A percentile compares a stretch with the other conserved stretches of the same genome.
These are phyloP conservation scores for Chloris gayana DNA, from an alignment of 176 grass and related monocot genomes.

Conservation along the genomic window DNA sequence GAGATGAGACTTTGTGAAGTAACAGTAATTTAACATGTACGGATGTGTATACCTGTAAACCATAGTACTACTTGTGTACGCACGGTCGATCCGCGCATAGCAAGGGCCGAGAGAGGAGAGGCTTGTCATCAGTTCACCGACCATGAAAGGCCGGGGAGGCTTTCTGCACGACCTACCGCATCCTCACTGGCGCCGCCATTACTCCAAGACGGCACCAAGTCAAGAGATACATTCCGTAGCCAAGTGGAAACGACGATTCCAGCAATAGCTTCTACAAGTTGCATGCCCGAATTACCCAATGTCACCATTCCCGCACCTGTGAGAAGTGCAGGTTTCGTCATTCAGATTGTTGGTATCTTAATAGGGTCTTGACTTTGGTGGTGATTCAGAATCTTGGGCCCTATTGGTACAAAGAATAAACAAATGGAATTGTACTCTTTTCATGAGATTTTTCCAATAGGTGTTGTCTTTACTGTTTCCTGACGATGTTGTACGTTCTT, in stretches of 20 bases:
- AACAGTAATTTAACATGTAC: neutral
- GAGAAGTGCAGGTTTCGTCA: neutral
- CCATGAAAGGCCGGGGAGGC: constrained; percentile 30
- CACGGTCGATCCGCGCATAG: neutral
- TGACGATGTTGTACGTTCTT: neutral
- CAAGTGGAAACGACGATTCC: neutral
- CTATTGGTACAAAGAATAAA: neutral
- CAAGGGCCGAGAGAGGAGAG: neutral
- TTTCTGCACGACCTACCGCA: constrained; percentile 32
- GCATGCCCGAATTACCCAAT: neutral
- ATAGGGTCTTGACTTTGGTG: neutral
- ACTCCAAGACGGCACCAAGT: neutral
- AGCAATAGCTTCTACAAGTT: neutral
- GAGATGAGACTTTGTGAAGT: neutral
- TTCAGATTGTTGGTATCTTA: neutral
- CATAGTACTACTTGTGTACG: neutral
- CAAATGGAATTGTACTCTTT: neutral
- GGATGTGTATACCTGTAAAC: neutral
- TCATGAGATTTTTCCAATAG: neutral
- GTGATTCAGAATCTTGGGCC: neutral
- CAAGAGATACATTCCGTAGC: neutral
- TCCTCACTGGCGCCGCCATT: neutral
- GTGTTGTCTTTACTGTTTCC: neutral
- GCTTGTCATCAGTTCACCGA: neutral
- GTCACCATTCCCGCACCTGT: neutral